Evolutionary conservation across 1,284 basidiomycete species (phyloP).

Genomic region (Hemileia vastatrix): DNA sequence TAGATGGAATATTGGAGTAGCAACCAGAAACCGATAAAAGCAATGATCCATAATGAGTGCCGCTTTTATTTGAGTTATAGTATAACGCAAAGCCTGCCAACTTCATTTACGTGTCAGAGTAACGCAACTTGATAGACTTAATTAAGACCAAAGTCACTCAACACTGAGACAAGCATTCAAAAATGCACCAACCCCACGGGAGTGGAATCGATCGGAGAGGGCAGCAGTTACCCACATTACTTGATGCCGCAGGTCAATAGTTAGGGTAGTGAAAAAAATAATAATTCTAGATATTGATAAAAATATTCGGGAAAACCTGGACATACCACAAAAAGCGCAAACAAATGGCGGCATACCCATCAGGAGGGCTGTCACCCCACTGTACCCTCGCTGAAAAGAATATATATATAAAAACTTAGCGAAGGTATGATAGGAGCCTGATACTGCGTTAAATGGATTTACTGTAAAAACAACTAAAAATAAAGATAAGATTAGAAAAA

Average conservation of each 20-base stretch:
- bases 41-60: slow-evolving; percentile 3
- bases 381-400: slow-evolving; percentile 21
- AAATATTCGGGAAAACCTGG: background rate
- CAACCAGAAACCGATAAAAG: slow-evolving; percentile 13
- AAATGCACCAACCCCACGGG: slow-evolving; percentile 7
- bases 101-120: too few species aligned
- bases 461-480: slow-evolving; percentile 5
- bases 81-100: too few species aligned
- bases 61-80: too few species aligned
- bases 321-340: slow-evolving; percentile 7
- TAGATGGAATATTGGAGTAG: slow-evolving; percentile 14
- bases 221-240: slow-evolving; percentile 16
- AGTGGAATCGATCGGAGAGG: slow-evolving; percentile 14
- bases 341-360: slow-evolving; percentile 22
- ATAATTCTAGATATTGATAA: background rate
- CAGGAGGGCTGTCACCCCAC: slow-evolving; percentile 1
- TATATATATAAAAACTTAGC: too few species aligned
- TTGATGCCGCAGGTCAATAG: too few species aligned
- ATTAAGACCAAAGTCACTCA: too few species aligned
- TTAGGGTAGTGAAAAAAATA: too few species aligned
- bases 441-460: background rate
- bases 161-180: too few species aligned
- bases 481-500: background rate
- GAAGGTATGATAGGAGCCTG: background rate
- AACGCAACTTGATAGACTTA: too few species aligned